These are phyloP conservation scores for Sphagnum magellanicum DNA, from an alignment of 228 moss, liverwort and hornwort species.

Conservation along the genomic window DNA sequence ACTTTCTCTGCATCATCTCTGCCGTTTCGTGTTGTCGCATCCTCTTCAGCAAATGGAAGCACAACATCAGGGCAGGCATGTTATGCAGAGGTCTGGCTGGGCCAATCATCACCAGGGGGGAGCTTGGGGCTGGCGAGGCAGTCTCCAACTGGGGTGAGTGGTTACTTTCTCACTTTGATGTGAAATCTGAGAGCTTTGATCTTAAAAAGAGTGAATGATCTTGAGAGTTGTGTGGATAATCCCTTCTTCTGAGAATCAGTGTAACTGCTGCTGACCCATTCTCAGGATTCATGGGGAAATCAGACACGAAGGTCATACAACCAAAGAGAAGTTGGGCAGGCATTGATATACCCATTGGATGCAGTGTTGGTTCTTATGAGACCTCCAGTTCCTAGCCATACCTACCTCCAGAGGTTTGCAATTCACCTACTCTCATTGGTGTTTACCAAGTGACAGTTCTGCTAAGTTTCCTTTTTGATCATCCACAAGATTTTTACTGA, in stretches of 20 bases:
- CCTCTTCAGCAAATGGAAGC: conserved; percentile 48
- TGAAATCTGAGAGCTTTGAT: too few species aligned
- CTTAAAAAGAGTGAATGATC: too few species aligned
- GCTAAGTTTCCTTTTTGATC: too few species aligned
- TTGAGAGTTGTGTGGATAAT: too few species aligned
- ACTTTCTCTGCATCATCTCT: conserved; percentile 83
- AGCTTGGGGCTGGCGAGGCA: conserved; percentile 25
- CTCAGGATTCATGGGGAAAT: conserved; percentile 7
- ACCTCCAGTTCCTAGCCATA: conserved; percentile 64
- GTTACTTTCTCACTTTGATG: not conserved
- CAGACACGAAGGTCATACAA: conserved; percentile 10
- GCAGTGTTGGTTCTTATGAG: conserved; percentile 88
- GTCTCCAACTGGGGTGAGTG: conserved; percentile 21
- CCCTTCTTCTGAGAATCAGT: not conserved
- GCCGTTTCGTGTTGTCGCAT: conserved; percentile 86
- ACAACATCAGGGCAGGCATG: conserved; percentile 54
- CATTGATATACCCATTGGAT: conserved; percentile 75
- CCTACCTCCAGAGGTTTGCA: conserved; percentile 67
- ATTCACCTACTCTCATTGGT: not conserved
- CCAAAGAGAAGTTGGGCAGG: conserved; percentile 32
- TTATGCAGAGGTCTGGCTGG: conserved; percentile 74
- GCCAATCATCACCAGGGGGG: conserved; percentile 39
- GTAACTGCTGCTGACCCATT: not conserved
- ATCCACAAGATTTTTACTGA: too few species aligned
- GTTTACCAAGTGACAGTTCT: not conserved